phyloP scores from a whole-genome alignment of 192 early-diverging fungal species.

The Backusella tuberculispora region DNA sequence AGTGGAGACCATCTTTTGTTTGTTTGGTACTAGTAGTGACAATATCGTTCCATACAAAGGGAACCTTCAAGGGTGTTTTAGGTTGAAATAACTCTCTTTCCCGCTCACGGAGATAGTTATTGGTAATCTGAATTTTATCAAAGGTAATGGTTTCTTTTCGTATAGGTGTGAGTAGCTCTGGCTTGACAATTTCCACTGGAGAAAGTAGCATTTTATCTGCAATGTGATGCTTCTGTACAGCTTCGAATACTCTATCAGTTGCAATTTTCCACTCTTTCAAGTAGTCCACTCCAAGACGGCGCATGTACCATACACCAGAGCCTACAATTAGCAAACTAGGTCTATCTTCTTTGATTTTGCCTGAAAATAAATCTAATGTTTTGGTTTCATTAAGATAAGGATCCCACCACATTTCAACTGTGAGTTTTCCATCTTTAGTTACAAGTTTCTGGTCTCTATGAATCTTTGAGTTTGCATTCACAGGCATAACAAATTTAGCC shows the following conservation, averaged over 20 bases:
- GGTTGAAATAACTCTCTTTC: constrained; percentile 5
- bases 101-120: constrained; percentile 52
- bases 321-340: constrained; percentile 55
- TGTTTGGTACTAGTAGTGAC: constrained; percentile 37
- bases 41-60: constrained; percentile 56
- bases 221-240: constrained; percentile 38
- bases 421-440: constrained; percentile 35
- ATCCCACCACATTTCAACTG: constrained; percentile 74
- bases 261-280: constrained; percentile 46
- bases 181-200: constrained; percentile 49
- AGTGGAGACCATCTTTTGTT: constrained; percentile 77
- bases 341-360: constrained; percentile 13
- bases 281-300: constrained; percentile 50
- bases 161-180: constrained; percentile 45
- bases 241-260: constrained; percentile 45
- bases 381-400: constrained; percentile 61
- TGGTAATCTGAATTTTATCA: constrained; percentile 54
- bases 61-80: constrained; percentile 41
- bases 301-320: constrained; percentile 70
- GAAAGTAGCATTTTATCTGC: constrained; percentile 40
- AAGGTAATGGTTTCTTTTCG: constrained; percentile 50
- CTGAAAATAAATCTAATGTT: constrained; percentile 35
- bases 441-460: not conserved
- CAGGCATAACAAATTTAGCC: constrained; percentile 39
- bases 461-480: constrained; percentile 25